Evolutionary conservation across 164 flowering plant genomes (phyloP), one percentile per base, ranked within the genome.

Genomic region (Litsea cubeba): DNA sequence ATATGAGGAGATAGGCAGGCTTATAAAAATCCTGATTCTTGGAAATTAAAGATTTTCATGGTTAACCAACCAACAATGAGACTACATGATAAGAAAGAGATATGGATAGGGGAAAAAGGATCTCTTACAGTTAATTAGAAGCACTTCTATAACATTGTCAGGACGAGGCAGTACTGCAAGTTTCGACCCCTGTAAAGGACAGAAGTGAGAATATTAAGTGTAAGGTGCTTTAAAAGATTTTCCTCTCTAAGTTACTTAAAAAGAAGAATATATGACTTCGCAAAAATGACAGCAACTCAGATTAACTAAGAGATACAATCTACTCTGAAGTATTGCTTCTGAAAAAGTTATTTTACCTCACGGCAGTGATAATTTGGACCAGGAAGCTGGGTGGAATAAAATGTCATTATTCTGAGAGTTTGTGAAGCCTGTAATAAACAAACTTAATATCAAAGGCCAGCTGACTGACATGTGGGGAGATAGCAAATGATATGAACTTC

Each of bases 351-450:
- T 57, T 25, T 62, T 84, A 92, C 99, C 98, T 94, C 99, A 24
- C 97, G 98, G 63, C 99, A 94, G 76, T 94, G 98, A 80, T 96
- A 96, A 78, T 96, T 96, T 68, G 98, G 98, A 74, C 99, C 98
- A 74, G 99, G 99, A 84, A 96, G 95, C 81, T 92, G 97, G 23
- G 99, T 94, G 66, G 99, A 89, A 81, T 90, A 92, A 81, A 94
- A 94, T 64, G 99, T 91, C 57, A 94, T 71, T 67, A 94, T 87
- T 32, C 99, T 86, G 60, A 96, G 97, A 75, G 78, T 7, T 83
- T 96, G 98, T 81, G 88, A 92, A 78, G 86, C 94, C 98, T 92
- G 89, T 78, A 78, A 22, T 12, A 51, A 75, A 18, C 23, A 71
- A 78, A 30, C 40, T 18, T 17, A 66, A 14, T 20, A 15, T 20